phyloP scores from a whole-genome alignment of 164 flowering plant species.

The Vitis cinerea region DNA sequence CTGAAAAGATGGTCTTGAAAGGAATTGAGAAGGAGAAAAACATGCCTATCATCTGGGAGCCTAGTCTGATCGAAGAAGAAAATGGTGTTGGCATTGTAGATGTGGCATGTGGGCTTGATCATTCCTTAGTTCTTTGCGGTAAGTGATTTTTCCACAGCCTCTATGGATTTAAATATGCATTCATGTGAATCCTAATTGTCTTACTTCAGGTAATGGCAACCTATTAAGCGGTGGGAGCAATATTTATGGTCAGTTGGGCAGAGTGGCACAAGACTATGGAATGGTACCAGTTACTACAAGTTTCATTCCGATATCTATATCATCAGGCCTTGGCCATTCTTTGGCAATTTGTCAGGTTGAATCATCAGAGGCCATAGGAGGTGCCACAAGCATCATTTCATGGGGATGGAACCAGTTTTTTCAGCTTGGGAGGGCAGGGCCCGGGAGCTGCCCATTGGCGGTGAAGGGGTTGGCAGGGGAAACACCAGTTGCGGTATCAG shows the following conservation, averaged over 20 bases:
- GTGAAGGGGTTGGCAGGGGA: conserved; percentile 37
- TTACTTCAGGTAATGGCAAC: conserved; percentile 55
- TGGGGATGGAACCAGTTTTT: conserved; percentile 87
- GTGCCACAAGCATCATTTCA: conserved; percentile 32
- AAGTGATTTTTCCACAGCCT: conserved; percentile 22
- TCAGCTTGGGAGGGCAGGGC: conserved; percentile 73
- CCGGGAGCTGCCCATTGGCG: conserved; percentile 42
- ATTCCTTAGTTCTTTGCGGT: conserved; percentile 79
- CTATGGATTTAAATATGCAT: background rate
- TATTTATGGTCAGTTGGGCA: conserved; percentile 79
- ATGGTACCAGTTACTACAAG: conserved; percentile 50
- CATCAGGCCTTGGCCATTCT: conserved; percentile 91
- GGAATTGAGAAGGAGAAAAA: conserved; percentile 69
- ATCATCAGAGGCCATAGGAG: conserved; percentile 14
- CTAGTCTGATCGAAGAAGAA: conserved; percentile 57
- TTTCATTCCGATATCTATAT: conserved; percentile 40
- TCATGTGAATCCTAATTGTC: background rate
- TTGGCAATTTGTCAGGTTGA: conserved; percentile 52
- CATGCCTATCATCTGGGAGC: conserved; percentile 93
- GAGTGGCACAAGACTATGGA: conserved; percentile 40
- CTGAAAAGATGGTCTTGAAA: conserved; percentile 66
- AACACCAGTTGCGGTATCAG: conserved; percentile 44
- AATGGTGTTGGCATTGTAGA: conserved; percentile 51
- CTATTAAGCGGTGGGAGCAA: conserved; percentile 82
- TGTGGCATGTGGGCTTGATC: conserved; percentile 90